Evolutionary conservation across 129 eudicot genomes (phyloP).

Genomic region (Flaveria robusta): DNA sequence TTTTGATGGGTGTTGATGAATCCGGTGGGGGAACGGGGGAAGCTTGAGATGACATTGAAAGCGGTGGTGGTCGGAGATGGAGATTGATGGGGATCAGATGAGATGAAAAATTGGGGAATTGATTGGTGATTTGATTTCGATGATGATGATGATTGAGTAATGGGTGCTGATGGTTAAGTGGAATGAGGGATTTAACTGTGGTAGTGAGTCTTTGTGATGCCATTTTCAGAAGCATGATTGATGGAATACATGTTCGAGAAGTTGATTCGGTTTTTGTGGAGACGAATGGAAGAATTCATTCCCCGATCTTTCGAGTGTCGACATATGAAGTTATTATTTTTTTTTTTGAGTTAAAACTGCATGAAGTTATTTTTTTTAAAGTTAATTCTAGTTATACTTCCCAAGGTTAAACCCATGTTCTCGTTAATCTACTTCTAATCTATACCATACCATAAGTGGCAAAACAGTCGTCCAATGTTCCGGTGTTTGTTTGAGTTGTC

Average conservation of each 20-base stretch:
- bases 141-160: conserved; percentile 19
- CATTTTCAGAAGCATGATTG: not conserved
- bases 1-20: conserved; percentile 47
- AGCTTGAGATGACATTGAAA: conserved; percentile 55
- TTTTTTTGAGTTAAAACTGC: too few relatives aligned
- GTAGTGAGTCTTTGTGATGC: conserved; percentile 20
- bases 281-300: not conserved
- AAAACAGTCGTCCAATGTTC: too few relatives aligned
- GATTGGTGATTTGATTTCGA: conserved; percentile 12
- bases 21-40: conserved; percentile 29
- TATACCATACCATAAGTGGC: too few relatives aligned
- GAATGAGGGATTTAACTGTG: conserved; percentile 21
- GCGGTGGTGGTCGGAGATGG: conserved; percentile 36
- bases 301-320: not conserved
- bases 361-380: too few relatives aligned
- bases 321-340: too few relatives aligned
- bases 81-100: conserved; percentile 19
- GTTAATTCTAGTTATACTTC: too few relatives aligned
- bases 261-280: conserved; percentile 34
- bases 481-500: too few relatives aligned
- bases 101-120: conserved; percentile 28
- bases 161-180: not conserved
- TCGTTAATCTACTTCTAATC: too few relatives aligned
- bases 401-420: too few relatives aligned
- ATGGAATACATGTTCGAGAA: not conserved